Evolutionary conservation across 352 stramenopile species (phyloP), one percentile per base, ranked within the genome.

Genomic region (Peronospora belbahrii): DNA sequence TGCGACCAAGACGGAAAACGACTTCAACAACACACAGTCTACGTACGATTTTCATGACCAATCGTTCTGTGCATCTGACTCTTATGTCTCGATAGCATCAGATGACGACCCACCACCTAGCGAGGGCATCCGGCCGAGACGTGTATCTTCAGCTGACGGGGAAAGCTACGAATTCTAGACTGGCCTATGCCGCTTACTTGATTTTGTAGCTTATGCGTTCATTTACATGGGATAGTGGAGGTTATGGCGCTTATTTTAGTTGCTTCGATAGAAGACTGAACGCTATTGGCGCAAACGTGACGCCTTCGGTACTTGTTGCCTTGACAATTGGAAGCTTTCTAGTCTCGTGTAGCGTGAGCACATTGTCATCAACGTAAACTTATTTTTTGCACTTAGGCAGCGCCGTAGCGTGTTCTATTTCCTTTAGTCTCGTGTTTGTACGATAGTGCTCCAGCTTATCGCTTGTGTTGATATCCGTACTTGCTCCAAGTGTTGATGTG

Each of bases 161-260:
- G 70, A 83, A 54, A 81, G 62, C 48, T 88, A 88, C 59, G 75
- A 88, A 59, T 88, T 88, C 42, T 88, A 83, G 46, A 40, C 18
- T 33, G 20, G 6, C n/a, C 25, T 27, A 10, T 49, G 14, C 5
- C 10, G 44, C 45, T 49, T 52, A 42, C 31, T 44, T 25, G 18
- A 25, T 17, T 55, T 25, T 18, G 49, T 52, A 46, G 32, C 55
- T 24, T 9, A 62, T 56, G 31, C 33, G 42, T 46, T 44, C 32
- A 31, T 48, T 28, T 42, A 35, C 28, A 32, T 52, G 48, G 50
- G 39, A 24, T 36, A 38, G 35, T 54, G 15, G 30, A 52, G 39
- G 56, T 42, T 25, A 42, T 36, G 31, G 41, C 22, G 39, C 30
- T 47, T 9, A 30, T 48, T 47, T 48, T 38, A 28, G 30, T 48